A percentile compares a stretch with the other conserved stretches of the same genome.
These are phyloP conservation scores for Penicillium lagena DNA, from an alignment of 495 filamentous ascomycete species.

Conservation along the genomic window DNA sequence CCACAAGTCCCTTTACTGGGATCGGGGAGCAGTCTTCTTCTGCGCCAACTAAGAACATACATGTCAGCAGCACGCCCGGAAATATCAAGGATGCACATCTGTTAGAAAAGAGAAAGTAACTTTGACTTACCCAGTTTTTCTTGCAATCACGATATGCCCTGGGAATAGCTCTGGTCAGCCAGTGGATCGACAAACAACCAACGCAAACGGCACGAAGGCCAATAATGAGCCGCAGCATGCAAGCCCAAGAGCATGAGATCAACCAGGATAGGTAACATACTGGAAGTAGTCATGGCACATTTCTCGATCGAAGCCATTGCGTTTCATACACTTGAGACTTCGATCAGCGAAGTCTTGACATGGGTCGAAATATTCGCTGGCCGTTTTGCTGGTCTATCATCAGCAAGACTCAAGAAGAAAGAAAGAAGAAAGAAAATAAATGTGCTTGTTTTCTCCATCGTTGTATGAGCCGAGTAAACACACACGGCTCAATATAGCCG, in stretches of 20 bases:
- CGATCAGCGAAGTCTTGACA: constrained; percentile 89
- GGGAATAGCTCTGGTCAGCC: neutral
- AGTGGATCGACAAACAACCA: too few species aligned
- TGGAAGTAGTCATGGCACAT: constrained; percentile 94
- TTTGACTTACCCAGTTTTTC: constrained; percentile 73
- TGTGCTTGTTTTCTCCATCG: neutral
- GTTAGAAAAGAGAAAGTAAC: neutral
- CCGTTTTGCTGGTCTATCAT: constrained; percentile 54
- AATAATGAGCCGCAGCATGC: neutral
- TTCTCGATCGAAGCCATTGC: constrained; percentile 76
- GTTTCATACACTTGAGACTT: constrained; percentile 78
- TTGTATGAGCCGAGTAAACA: constrained; percentile 27
- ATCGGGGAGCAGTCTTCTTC: too few species aligned
- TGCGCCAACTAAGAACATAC: too few species aligned
- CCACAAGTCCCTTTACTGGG: too few species aligned
- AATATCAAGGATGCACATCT: too few species aligned
- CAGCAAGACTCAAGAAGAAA: neutral
- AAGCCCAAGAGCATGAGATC: neutral
- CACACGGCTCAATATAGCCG: too few species aligned
- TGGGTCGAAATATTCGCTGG: constrained; percentile 86
- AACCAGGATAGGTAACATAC: constrained; percentile 33
- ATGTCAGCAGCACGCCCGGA: too few species aligned
- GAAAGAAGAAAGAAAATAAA: neutral
- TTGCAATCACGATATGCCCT: constrained; percentile 95
- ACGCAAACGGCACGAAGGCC: neutral